Percentiles rank a stretch among this genome's conserved stretches.
These are phyloP conservation scores for Nicotiana paniculata DNA, from an alignment of 257 asterid genomes.

Conservation along the genomic window DNA sequence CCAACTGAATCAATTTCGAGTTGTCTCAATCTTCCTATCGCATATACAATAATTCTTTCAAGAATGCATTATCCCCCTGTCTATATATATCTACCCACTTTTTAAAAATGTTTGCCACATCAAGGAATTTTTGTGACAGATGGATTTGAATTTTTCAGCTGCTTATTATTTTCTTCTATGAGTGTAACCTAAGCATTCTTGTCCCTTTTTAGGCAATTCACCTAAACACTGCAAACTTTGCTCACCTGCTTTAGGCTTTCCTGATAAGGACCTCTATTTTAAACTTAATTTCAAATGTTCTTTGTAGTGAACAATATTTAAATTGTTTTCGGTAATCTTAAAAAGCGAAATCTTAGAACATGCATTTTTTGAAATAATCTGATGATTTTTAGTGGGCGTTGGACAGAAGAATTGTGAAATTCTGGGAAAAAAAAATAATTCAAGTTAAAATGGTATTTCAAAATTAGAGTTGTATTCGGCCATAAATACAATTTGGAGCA, in stretches of 20 bases:
- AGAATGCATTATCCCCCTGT: conserved; percentile 6
- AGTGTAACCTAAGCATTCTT: conserved; percentile 3
- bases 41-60: neutral
- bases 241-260: conserved; percentile 3
- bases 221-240: conserved; percentile 25
- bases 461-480: no score
- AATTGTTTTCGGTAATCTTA: neutral
- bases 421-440: no score
- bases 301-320: no score
- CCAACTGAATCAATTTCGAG: conserved; percentile 12
- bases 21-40: conserved; percentile 9
- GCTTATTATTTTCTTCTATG: conserved; percentile 18
- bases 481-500: no score
- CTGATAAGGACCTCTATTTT: conserved; percentile 19
- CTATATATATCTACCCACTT: neutral
- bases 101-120: neutral
- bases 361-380: no score
- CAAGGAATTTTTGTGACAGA: conserved; percentile 13
- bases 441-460: no score
- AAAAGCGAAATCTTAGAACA: neutral
- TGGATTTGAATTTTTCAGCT: conserved; percentile 11
- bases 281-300: neutral
- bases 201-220: conserved; percentile 21
- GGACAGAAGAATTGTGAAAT: no score
- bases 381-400: no score